A percentile compares a stretch with the other conserved stretches of the same genome.
Conservation (phyloP, 2,329 filamentous ascomycete species). For the Aspergillus terreus region DNA sequence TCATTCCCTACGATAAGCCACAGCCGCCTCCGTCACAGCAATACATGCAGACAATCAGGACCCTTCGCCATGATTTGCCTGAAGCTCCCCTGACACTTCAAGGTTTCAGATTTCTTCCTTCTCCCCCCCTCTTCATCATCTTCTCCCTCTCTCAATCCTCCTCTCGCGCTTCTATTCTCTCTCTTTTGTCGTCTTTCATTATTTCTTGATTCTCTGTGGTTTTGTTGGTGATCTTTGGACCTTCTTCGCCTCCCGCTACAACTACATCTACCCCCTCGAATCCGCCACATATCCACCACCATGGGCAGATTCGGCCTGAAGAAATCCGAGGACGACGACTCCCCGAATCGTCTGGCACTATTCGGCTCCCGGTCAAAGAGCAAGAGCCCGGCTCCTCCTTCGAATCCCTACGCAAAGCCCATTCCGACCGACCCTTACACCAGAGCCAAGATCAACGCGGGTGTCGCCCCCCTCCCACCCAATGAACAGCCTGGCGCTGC, state of each 20-base stretch:
- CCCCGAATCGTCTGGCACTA: slow-evolving; percentile 52
- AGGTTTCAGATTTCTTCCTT: slow-evolving; percentile 10
- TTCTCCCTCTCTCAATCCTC: not conserved
- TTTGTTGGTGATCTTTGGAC: not conserved
- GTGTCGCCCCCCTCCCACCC: slow-evolving; percentile 35
- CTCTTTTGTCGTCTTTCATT: not conserved
- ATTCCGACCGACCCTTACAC: slow-evolving; percentile 54
- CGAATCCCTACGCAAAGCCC: slow-evolving; percentile 57
- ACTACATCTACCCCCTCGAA: not conserved
- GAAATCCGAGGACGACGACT: slow-evolving; percentile 52
- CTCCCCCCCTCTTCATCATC: slow-evolving; percentile 5
- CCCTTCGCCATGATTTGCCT: slow-evolving; percentile 15
- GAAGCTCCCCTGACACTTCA: slow-evolving; percentile 25
- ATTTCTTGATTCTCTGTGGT: not conserved
- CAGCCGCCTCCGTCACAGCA: slow-evolving; percentile 6
- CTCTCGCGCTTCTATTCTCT: not conserved
- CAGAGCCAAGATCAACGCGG: slow-evolving; percentile 43
- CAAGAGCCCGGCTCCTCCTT: slow-evolving; percentile 49
- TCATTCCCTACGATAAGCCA: not conserved
- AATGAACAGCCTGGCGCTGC: slow-evolving; percentile 27
- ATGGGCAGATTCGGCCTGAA: slow-evolving; percentile 43
- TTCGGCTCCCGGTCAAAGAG: slow-evolving; percentile 56
- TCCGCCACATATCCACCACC: slow-evolving; percentile 4
- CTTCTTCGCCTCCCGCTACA: not conserved
- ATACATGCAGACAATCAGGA: slow-evolving; percentile 14